Percentiles rank a stretch among this genome's conserved stretches.
These are phyloP conservation scores for Tetrapisispora fleetii DNA, from an alignment of 805 yeast species.

Conservation along the genomic window DNA sequence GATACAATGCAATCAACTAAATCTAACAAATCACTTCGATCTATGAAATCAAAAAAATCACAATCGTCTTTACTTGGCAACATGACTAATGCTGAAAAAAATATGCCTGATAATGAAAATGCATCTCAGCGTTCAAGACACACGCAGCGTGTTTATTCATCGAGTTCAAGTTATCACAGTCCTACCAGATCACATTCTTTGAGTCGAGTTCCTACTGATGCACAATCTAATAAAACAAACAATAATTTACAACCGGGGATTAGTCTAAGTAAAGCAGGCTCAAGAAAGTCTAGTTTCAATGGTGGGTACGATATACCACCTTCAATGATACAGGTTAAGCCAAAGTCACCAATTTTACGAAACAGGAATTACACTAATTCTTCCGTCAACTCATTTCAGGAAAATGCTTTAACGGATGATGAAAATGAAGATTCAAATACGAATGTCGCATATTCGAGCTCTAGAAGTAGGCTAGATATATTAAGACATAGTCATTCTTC, in stretches of 20 bases:
- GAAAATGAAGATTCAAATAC: slow-evolving; percentile 13
- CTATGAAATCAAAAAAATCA: slow-evolving; percentile 2
- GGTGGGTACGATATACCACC: slow-evolving; percentile 41
- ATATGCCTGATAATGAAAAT: slow-evolving; percentile 16
- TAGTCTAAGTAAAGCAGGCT: slow-evolving; percentile 5
- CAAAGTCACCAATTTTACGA: slow-evolving; percentile 63
- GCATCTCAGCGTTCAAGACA: slow-evolving; percentile 22
- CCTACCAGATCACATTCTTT: neutral
- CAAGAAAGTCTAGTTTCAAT: slow-evolving; percentile 26
- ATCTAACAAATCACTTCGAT: slow-evolving; percentile 2
- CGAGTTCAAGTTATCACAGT: neutral
- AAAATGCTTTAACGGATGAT: slow-evolving; percentile 25
- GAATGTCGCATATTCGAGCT: neutral
- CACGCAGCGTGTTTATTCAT: slow-evolving; percentile 11
- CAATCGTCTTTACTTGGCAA: neutral
- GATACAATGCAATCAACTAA: slow-evolving; percentile 2
- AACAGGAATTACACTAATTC: slow-evolving; percentile 21
- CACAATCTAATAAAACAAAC: neutral
- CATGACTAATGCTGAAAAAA: slow-evolving; percentile 7
- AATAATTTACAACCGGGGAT: slow-evolving; percentile 1
- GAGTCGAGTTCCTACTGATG: slow-evolving; percentile 1
- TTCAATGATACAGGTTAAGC: slow-evolving; percentile 59
- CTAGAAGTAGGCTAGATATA: slow-evolving; percentile 7
- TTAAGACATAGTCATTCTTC: slow-evolving; percentile 16
- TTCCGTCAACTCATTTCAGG: slow-evolving; percentile 18